Evolutionary conservation across 2,329 filamentous ascomycete species (phyloP).

Genomic region (Bipolaris victoriae): DNA sequence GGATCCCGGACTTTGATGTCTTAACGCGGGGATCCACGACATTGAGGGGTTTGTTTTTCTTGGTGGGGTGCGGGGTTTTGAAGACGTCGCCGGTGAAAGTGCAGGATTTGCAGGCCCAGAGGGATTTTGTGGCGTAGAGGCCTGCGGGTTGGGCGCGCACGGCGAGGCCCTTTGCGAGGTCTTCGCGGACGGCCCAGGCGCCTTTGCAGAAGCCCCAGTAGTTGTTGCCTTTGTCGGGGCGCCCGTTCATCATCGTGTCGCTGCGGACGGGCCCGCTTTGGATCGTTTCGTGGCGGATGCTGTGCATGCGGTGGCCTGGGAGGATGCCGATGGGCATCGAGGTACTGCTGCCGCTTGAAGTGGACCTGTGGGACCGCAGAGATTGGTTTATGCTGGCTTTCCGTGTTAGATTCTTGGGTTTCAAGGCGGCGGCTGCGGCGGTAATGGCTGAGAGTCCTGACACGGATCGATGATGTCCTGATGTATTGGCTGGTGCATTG

Average conservation of each 20-base stretch:
- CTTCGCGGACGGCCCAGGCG: constrained; percentile 46
- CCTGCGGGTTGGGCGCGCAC: constrained; percentile 42
- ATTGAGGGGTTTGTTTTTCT: constrained; percentile 37
- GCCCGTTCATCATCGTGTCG: constrained; percentile 42
- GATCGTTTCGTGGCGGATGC: constrained; percentile 27
- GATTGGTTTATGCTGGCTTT: constrained; percentile 19
- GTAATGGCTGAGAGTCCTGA: constrained; percentile 6
- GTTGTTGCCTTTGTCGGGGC: constrained; percentile 49
- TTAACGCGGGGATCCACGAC: constrained; percentile 40
- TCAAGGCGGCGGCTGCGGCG: constrained; percentile 2
- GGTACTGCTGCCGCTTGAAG: constrained; percentile 26
- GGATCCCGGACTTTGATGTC: constrained; percentile 34
- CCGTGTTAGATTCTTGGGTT: constrained; percentile 8
- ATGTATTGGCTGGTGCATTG: neutral
- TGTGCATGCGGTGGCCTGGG: constrained; percentile 14
- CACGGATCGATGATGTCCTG: constrained; percentile 9
- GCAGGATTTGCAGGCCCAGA: constrained; percentile 47
- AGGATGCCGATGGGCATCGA: constrained; percentile 24
- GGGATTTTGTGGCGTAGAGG: constrained; percentile 42
- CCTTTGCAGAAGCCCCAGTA: constrained; percentile 53
- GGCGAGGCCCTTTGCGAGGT: constrained; percentile 40
- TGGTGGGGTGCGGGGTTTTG: constrained; percentile 27
- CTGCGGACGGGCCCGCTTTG: constrained; percentile 22
- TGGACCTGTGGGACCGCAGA: neutral
- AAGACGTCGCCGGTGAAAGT: constrained; percentile 43